Conservation (phyloP, 177 flowering plant species). For the Vitis hybrid region DNA sequence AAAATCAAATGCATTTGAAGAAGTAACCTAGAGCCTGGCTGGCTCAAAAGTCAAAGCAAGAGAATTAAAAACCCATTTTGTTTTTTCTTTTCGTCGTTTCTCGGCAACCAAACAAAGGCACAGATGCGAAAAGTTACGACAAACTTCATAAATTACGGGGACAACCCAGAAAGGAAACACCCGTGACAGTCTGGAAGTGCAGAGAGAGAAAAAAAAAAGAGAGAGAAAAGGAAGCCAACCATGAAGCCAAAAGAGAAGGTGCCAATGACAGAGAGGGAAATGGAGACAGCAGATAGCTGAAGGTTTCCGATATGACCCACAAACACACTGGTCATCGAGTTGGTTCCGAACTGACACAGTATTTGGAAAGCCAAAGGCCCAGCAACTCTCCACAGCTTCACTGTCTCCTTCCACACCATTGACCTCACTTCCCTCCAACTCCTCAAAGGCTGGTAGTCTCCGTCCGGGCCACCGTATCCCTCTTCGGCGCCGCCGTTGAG, state of each 20-base stretch:
- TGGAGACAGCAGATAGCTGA: constrained; percentile 67
- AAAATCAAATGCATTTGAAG: no score
- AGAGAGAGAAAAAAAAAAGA: constrained; percentile 6
- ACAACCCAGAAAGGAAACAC: no score
- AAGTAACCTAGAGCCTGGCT: not conserved
- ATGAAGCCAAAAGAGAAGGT: constrained; percentile 79
- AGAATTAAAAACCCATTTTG: no score
- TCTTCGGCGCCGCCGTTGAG: not conserved
- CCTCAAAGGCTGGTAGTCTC: constrained; percentile 36
- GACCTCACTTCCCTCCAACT: constrained; percentile 21
- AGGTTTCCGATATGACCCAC: constrained; percentile 75
- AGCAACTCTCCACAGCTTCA: constrained; percentile 47
- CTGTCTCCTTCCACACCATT: constrained; percentile 37
- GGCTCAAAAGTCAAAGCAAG: no score
- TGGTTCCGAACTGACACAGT: constrained; percentile 52
- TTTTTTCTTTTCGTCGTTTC: no score
- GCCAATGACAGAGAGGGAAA: constrained; percentile 55
- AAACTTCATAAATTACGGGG: no score
- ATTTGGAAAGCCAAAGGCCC: constrained; percentile 46
- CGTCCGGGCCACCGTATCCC: constrained; percentile 21
- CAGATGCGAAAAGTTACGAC: no score
- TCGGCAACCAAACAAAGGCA: not conserved
- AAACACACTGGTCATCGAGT: constrained; percentile 55
- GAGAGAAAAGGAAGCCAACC: constrained; percentile 29
- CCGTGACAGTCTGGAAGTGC: not conserved